Evolutionary conservation across 345 rosid genomes (phyloP).

Genomic region (Eucalyptus melliodora): DNA sequence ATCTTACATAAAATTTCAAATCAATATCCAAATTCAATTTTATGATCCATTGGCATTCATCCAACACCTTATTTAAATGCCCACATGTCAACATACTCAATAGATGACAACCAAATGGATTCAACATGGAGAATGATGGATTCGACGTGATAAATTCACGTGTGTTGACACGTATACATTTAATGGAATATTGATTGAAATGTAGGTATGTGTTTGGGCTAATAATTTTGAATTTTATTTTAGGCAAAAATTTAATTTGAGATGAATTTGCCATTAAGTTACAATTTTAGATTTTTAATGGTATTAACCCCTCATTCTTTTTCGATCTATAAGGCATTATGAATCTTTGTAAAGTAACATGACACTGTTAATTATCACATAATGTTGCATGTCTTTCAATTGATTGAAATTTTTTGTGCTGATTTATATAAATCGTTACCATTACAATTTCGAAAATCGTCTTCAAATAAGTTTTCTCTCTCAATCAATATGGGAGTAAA

Average conservation of each 20-base stretch:
- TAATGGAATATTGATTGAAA: not conserved
- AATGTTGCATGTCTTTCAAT: not conserved
- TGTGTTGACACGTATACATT: fast-evolving
- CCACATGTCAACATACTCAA: not conserved
- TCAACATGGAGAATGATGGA: fast-evolving
- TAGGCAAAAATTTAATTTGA: not conserved
- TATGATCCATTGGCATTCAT: fast-evolving
- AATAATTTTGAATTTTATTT: not conserved
- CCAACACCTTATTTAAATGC: not conserved
- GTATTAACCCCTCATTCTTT: not conserved
- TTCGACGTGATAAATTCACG: not conserved
- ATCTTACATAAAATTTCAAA: not conserved
- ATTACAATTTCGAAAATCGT: not conserved
- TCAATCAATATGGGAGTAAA: not conserved
- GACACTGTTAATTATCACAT: not conserved
- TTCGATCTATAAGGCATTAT: fast-evolving
- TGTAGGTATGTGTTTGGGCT: not conserved
- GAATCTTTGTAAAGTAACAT: not conserved
- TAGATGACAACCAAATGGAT: fast-evolving
- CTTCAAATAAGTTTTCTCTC: not conserved
- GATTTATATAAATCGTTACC: not conserved
- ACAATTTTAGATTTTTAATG: not conserved
- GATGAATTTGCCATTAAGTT: not conserved
- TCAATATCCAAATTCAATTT: not conserved
- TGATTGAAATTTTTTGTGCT: not conserved